phyloP scores from a whole-genome alignment of 2,329 filamentous ascomycete species.

The Ceratocystis eucalypticola region DNA sequence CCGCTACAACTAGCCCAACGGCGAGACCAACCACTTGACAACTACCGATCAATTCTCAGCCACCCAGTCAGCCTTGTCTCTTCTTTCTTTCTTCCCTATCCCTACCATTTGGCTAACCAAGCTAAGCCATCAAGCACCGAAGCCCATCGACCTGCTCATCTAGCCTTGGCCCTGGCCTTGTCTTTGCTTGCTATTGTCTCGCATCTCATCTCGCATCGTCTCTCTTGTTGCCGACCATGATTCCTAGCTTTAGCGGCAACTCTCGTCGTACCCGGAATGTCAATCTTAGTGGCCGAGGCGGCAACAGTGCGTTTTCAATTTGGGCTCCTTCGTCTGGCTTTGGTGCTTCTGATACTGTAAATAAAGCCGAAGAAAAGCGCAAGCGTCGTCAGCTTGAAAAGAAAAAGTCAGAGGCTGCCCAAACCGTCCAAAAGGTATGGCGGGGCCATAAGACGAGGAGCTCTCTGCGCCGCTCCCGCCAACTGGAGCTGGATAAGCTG shows the following conservation, averaged over 20 bases:
- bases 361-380: slow-evolving; percentile 76
- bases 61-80: neutral
- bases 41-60: neutral
- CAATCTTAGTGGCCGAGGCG: slow-evolving; percentile 72
- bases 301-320: slow-evolving; percentile 46
- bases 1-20: neutral
- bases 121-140: neutral
- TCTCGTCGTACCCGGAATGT: slow-evolving; percentile 79
- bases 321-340: slow-evolving; percentile 19
- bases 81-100: neutral
- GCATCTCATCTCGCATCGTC: neutral
- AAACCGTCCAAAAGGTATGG: slow-evolving; percentile 67
- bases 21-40: neutral
- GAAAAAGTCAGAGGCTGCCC: slow-evolving; percentile 59
- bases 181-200: no score
- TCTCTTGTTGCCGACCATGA: slow-evolving; percentile 46
- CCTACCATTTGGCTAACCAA: neutral
- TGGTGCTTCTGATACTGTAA: slow-evolving; percentile 63
- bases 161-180: neutral
- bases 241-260: slow-evolving; percentile 79
- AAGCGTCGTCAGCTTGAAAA: slow-evolving; percentile 67
- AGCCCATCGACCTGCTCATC: neutral
- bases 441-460: slow-evolving; percentile 57
- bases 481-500: slow-evolving; percentile 48
- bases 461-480: slow-evolving; percentile 42